Conservation (phyloP, 345 rosid species). For the Arabis alpina region DNA sequence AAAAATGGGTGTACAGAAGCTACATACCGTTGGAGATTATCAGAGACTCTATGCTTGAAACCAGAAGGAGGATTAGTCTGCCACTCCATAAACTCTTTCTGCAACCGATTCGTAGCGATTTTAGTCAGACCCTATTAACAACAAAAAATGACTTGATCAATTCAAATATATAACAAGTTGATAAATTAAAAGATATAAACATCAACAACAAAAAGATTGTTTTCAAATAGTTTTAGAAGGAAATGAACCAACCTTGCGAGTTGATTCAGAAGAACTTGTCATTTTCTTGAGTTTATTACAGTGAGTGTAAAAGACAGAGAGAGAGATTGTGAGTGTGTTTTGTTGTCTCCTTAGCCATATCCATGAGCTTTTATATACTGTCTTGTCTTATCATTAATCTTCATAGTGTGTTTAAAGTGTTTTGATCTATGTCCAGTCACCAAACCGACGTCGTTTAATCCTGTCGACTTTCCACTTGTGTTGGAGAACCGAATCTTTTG, state of each 20-base stretch:
- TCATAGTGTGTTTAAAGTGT: constrained; percentile 5
- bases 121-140: constrained; percentile 75
- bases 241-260: constrained; percentile 42
- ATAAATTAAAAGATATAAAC: background rate
- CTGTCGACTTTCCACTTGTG: constrained; percentile 38
- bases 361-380: constrained; percentile 39
- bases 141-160: constrained; percentile 17
- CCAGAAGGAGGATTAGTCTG: constrained; percentile 94
- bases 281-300: constrained; percentile 28
- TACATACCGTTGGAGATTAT: constrained; percentile 87
- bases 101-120: constrained; percentile 93
- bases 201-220: background rate
- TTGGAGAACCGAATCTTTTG: constrained; percentile 41
- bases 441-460: constrained; percentile 33
- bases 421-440: constrained; percentile 37
- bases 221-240: constrained; percentile 7
- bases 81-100: constrained; percentile 97
- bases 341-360: constrained; percentile 37
- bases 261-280: constrained; percentile 43
- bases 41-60: constrained; percentile 91
- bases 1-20: background rate
- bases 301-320: background rate
- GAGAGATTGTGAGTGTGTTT: constrained; percentile 18
- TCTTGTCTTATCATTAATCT: constrained; percentile 24
- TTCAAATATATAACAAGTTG: background rate